Evolutionary conservation across 305 asterid genomes (phyloP).

Genomic region (Rubia occidens): DNA sequence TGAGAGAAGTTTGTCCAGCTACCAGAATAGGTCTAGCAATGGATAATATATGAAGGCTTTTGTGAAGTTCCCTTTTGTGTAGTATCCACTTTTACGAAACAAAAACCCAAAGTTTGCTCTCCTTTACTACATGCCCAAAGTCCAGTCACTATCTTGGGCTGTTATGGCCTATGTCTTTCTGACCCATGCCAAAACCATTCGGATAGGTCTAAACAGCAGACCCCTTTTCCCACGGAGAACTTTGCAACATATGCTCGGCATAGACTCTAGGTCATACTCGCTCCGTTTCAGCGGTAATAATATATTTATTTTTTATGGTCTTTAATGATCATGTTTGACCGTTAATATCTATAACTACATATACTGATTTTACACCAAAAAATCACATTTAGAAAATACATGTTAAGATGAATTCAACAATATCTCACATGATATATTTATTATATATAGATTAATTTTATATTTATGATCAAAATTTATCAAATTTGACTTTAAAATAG

Average conservation of each 20-base stretch:
- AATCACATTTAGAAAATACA: too few species aligned
- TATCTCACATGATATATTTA: too few species aligned
- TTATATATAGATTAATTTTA: too few species aligned
- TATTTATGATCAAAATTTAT: too few species aligned
- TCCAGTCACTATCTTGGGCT: constrained; percentile 2
- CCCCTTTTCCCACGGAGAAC: background rate
- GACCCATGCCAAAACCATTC: background rate
- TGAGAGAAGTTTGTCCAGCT: background rate
- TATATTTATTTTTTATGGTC: too few species aligned
- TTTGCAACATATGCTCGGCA: background rate
- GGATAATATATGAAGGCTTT: background rate
- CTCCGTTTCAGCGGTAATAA: too few species aligned
- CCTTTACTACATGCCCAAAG: background rate
- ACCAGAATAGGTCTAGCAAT: background rate
- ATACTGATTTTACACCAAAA: too few species aligned
- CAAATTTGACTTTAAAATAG: too few species aligned
- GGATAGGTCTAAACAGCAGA: background rate
- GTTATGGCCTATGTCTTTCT: background rate
- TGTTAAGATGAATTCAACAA: too few species aligned
- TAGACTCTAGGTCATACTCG: background rate
- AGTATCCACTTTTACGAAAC: background rate
- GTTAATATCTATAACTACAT: too few species aligned
- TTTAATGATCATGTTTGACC: too few species aligned
- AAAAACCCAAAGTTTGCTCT: background rate
- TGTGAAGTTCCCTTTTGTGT: background rate